Evolutionary conservation across 1,284 basidiomycete genomes (phyloP).

Genomic region (Papiliotrema fonsecae): DNA sequence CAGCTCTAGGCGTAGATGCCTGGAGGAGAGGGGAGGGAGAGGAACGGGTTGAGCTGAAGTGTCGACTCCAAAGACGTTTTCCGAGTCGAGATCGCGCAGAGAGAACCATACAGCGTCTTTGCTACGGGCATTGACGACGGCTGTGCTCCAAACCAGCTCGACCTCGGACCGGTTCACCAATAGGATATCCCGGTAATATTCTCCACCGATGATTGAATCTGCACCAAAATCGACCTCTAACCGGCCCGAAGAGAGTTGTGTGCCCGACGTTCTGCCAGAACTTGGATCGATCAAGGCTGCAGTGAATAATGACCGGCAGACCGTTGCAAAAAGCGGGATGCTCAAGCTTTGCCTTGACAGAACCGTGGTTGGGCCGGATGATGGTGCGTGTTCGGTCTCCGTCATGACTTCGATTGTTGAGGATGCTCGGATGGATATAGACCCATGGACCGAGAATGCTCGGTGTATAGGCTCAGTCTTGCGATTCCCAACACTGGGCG

Average conservation of each 20-base stretch:
- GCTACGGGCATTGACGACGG: slow-evolving; percentile 33
- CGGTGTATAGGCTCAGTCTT: slow-evolving; percentile 35
- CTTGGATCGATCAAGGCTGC: slow-evolving; percentile 36
- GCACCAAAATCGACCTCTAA: slow-evolving; percentile 39
- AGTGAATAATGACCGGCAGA: slow-evolving; percentile 43
- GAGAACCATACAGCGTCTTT: slow-evolving; percentile 44
- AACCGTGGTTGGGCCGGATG: slow-evolving; percentile 5
- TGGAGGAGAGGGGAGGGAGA: slow-evolving; percentile 38
- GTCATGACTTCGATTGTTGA: slow-evolving; percentile 3
- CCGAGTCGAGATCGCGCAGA: slow-evolving; percentile 43
- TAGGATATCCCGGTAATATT: slow-evolving; percentile 41
- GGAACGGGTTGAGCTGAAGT: slow-evolving; percentile 36
- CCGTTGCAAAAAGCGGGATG: slow-evolving; percentile 43
- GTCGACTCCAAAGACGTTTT: slow-evolving; percentile 46
- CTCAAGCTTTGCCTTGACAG: slow-evolving; percentile 25
- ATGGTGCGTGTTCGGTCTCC: background rate
- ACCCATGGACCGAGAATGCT: slow-evolving; percentile 42
- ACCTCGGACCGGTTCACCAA: slow-evolving; percentile 45
- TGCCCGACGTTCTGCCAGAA: slow-evolving; percentile 27
- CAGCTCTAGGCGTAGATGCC: slow-evolving; percentile 37
- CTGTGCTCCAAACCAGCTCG: slow-evolving; percentile 41
- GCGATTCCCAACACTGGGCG: slow-evolving; percentile 5
- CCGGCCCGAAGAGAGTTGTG: slow-evolving; percentile 34
- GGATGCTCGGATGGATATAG: slow-evolving; percentile 35
- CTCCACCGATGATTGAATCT: slow-evolving; percentile 35